Evolutionary conservation across 2,329 filamentous ascomycete genomes (phyloP).

Genomic region (Tolypocladium pustulatum): DNA sequence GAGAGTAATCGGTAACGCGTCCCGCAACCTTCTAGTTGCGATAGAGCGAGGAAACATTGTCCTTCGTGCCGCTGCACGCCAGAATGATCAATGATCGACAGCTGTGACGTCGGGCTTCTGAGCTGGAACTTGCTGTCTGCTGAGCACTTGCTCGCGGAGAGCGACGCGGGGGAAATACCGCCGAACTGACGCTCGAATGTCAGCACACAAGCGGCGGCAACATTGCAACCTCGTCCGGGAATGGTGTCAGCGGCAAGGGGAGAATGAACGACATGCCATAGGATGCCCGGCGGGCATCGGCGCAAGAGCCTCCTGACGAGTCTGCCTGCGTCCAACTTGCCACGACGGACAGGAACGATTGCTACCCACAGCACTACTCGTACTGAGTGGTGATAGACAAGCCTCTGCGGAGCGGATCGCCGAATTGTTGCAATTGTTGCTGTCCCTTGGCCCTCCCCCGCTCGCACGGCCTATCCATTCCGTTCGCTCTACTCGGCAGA

Average conservation of each 20-base stretch:
- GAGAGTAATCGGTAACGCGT: conserved; percentile 25
- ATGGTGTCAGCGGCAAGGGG: background rate
- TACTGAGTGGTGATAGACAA: background rate
- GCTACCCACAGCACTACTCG: background rate
- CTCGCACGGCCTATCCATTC: background rate
- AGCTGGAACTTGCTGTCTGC: background rate
- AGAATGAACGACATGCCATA: background rate
- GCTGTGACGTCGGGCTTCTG: background rate
- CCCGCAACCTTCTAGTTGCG: conserved; percentile 23
- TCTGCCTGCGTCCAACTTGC: background rate
- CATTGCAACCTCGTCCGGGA: background rate
- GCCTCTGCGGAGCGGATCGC: background rate
- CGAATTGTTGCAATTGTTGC: background rate
- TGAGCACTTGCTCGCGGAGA: background rate
- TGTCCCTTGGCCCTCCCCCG: background rate
- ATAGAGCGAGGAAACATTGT: conserved; percentile 21
- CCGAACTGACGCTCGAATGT: background rate
- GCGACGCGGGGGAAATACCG: background rate
- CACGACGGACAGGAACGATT: background rate
- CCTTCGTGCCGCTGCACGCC: conserved; percentile 15
- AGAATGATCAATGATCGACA: background rate
- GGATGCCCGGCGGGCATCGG: background rate
- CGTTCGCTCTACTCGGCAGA: background rate
- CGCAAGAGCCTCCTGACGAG: background rate
- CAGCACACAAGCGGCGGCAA: background rate